Base-by-base conservation (phyloP, 352 stramenopile species). In the Globisporangium abappressorium region DNA sequence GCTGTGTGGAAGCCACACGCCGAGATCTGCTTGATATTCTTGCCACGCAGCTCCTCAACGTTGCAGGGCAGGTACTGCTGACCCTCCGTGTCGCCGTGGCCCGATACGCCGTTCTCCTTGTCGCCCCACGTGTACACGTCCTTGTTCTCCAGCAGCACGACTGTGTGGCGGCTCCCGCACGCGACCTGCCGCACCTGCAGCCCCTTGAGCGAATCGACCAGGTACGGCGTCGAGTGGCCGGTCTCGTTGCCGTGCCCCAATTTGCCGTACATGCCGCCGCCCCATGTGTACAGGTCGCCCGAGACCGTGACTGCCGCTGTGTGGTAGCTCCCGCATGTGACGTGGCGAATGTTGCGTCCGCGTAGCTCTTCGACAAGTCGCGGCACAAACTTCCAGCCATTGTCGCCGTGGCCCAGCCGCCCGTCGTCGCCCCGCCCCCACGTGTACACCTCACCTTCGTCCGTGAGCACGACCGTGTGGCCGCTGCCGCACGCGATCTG, bases 341-440 rank as follows among this genome's bases (percentile, higher is more conserved):
- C 93, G 70, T 98, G 90, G 0, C 88, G 92, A 53, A 93, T 84
- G 46, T 94, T 91, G 72, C 97, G 96, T 67, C 92, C 93, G 41
- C 90, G 90, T 4, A 98, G 74, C 68, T 93, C 87, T 63, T 98
- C 91, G 7, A 95, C 94, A 24, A 98, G 81, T 11, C 95, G 84
- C 24, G 95, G 95, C n/a, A 98, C 94, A 71, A 98, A 99, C 77
- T 99, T 99, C 95, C 95, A 99, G 57, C 94, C 94, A 76, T 98
- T 99, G 71, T 98, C 91, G 70, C 90, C 89, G 62, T 97, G 91
- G n/a, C 92, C 92, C 38, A 98, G 65, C 1, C 92, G 87, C 0
- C 92, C 92, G 70, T 97, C 91, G 66, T 96, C 84, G 2, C 92
- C 92, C 30, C 91, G 76, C 14, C 91, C 91, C 91, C 91, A 97